These are phyloP conservation scores for Xylaria sp. DNA, from an alignment of 2,329 filamentous ascomycete genomes.

Conservation along the genomic window DNA sequence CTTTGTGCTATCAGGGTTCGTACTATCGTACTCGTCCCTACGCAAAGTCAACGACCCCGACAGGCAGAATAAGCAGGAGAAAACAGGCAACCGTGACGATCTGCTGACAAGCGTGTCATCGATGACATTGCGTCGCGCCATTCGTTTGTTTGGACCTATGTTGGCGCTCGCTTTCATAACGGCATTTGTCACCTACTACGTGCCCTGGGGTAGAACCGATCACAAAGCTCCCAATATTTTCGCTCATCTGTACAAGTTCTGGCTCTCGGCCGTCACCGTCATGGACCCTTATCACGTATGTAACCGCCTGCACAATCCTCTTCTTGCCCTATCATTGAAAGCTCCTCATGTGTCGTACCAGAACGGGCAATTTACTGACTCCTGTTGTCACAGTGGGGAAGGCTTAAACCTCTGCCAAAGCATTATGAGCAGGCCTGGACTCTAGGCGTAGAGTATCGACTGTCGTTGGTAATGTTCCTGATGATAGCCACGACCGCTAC, in stretches of 20 bases:
- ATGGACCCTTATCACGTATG: constrained; percentile 27
- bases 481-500: constrained; percentile 27
- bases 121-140: constrained; percentile 26
- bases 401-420: constrained; percentile 16
- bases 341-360: neutral
- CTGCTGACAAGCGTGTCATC: constrained; percentile 24
- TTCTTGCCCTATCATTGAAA: neutral
- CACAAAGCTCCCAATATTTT: constrained; percentile 23
- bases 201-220: constrained; percentile 18
- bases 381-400: constrained; percentile 21
- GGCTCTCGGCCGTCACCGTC: constrained; percentile 24
- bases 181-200: constrained; percentile 25
- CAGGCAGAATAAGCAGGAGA: constrained; percentile 19
- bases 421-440: constrained; percentile 25
- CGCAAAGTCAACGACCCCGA: constrained; percentile 24
- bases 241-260: constrained; percentile 20
- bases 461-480: constrained; percentile 26
- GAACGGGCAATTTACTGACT: constrained; percentile 15
- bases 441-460: constrained; percentile 26
- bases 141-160: constrained; percentile 27
- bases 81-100: constrained; percentile 19
- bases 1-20: constrained; percentile 26
- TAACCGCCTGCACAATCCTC: constrained; percentile 8
- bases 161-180: constrained; percentile 26
- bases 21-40: constrained; percentile 25